A percentile compares a stretch with the other conserved stretches of the same genome.
These are phyloP conservation scores for Deuterostichococcus epilithicus DNA, from an alignment of 139 green algal species.

Conservation along the genomic window DNA sequence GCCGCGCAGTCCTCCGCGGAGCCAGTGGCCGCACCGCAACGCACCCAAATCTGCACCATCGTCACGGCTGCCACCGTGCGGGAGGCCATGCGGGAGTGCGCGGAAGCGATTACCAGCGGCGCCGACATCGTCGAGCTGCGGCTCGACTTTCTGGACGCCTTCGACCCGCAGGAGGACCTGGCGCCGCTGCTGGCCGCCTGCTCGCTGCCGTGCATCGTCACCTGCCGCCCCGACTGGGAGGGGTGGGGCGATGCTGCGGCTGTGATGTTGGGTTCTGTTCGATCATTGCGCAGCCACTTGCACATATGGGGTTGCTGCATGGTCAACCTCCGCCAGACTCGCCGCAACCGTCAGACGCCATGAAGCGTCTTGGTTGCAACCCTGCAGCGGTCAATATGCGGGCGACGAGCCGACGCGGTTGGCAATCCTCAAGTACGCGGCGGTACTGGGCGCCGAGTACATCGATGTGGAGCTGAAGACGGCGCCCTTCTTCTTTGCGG, in stretches of 20 bases:
- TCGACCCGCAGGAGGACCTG: conserved; percentile 54
- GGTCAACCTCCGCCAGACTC: too few species aligned
- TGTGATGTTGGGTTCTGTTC: too few species aligned
- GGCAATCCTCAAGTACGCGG: conserved; percentile 65
- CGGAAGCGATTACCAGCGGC: conserved; percentile 28
- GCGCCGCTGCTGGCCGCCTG: conserved; percentile 53
- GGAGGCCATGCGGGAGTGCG: conserved; percentile 60
- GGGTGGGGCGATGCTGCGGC: conserved; percentile 46
- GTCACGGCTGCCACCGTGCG: neutral
- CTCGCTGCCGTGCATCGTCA: conserved; percentile 74
- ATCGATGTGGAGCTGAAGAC: conserved; percentile 92
- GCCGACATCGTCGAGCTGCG: conserved; percentile 85
- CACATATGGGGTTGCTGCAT: too few species aligned
- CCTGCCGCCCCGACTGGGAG: conserved; percentile 86
- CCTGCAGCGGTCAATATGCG: conserved; percentile 77
- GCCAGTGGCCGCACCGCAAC: neutral
- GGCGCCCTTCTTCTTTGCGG: conserved; percentile 66
- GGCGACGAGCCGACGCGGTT: conserved; percentile 73
- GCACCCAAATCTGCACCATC: neutral
- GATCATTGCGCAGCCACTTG: too few species aligned
- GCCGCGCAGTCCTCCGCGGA: neutral
- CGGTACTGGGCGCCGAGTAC: conserved; percentile 70
- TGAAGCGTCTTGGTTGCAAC: neutral
- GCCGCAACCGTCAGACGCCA: too few species aligned
- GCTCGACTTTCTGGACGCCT: conserved; percentile 76